Conservation (phyloP, 352 stramenopile species). For the Pythium dissimile region DNA sequence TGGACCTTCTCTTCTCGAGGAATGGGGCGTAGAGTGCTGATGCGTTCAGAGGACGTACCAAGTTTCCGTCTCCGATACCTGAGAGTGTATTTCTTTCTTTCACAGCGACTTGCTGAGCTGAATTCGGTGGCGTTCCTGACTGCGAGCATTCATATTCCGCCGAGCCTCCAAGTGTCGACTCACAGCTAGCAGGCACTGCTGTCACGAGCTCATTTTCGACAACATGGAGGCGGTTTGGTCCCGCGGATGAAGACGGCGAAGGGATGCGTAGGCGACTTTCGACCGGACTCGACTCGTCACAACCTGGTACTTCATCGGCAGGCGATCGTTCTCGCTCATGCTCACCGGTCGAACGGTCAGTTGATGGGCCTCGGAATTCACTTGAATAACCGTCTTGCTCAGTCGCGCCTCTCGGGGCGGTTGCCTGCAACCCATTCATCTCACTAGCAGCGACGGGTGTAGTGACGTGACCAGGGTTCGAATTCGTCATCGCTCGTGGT, state of each 20-base stretch:
- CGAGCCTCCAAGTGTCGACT: too few species aligned
- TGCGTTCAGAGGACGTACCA: not conserved
- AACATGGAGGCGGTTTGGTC: slow-evolving; percentile 9
- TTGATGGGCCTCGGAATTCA: too few species aligned
- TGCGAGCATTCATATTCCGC: too few species aligned
- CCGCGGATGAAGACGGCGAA: slow-evolving; percentile 20
- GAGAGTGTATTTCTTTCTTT: not conserved
- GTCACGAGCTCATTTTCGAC: not conserved
- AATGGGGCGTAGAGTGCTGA: slow-evolving; percentile 14
- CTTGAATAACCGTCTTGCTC: too few species aligned
- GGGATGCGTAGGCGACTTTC: slow-evolving; percentile 13
- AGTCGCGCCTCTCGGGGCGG: not conserved
- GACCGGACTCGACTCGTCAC: not conserved
- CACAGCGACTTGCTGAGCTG: not conserved
- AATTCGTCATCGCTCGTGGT: not conserved
- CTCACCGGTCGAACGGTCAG: too few species aligned
- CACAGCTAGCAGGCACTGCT: too few species aligned
- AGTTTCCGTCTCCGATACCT: not conserved
- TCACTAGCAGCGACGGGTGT: slow-evolving; percentile 15
- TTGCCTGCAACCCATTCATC: not conserved
- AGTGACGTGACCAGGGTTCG: not conserved
- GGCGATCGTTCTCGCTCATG: too few species aligned
- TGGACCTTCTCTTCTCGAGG: slow-evolving; percentile 9
- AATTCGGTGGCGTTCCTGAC: too few species aligned
- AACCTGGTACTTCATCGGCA: too few species aligned